Conservation (phyloP, 495 filamentous ascomycete genomes). For the Letharia lupina region DNA sequence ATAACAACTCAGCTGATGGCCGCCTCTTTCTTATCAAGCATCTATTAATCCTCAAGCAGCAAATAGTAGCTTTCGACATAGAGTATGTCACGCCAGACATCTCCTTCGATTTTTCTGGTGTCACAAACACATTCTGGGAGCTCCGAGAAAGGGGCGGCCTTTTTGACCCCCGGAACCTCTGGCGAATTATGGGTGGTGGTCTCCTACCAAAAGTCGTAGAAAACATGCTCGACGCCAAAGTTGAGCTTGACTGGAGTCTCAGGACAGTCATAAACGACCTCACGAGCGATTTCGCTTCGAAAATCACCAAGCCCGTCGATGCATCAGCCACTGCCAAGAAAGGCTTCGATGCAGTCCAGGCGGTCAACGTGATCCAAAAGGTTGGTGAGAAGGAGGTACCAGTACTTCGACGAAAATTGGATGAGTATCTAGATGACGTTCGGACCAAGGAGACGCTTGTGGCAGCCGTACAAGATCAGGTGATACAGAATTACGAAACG, state of each 20-base stretch:
- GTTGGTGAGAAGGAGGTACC: conserved; percentile 48
- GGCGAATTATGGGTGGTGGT: conserved; percentile 50
- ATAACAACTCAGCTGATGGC: conserved; percentile 50
- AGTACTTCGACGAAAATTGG: conserved; percentile 42
- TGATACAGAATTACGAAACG: conserved; percentile 50
- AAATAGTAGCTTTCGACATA: conserved; percentile 88
- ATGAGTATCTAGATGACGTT: conserved; percentile 51
- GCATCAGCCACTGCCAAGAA: conserved; percentile 21
- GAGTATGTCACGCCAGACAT: conserved; percentile 70
- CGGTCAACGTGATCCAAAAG: conserved; percentile 30
- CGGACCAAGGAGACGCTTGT: conserved; percentile 56
- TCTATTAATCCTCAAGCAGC: conserved; percentile 80
- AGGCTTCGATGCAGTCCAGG: conserved; percentile 29
- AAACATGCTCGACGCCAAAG: conserved; percentile 68
- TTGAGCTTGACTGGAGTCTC: conserved; percentile 71
- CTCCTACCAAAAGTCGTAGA: conserved; percentile 54
- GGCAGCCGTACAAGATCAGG: conserved; percentile 52
- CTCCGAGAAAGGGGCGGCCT: conserved; percentile 59
- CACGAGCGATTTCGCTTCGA: conserved; percentile 49
- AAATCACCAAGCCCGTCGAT: conserved; percentile 40
- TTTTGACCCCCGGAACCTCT: conserved; percentile 56
- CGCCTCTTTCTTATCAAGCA: conserved; percentile 89
- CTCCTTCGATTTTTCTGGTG: conserved; percentile 66
- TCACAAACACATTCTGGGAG: conserved; percentile 73
- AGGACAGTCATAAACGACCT: conserved; percentile 74